These are phyloP conservation scores for Geotrichum bryndzae DNA, from an alignment of 1,139 yeast genomes.

Conservation along the genomic window DNA sequence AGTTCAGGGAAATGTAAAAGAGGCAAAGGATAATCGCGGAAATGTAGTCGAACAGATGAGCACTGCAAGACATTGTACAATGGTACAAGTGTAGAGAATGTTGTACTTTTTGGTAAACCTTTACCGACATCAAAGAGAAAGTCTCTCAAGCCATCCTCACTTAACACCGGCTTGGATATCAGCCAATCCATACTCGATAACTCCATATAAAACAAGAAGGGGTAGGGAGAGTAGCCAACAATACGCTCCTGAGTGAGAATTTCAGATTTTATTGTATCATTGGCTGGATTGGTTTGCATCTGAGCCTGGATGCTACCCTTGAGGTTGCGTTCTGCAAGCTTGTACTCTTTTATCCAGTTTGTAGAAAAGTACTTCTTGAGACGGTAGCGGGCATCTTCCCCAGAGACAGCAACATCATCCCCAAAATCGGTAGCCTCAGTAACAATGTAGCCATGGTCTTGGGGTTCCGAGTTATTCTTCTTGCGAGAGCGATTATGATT, in stretches of 20 bases:
- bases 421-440: conserved; percentile 23
- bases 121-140: conserved; percentile 71
- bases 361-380: conserved; percentile 47
- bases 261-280: conserved; percentile 39
- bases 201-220: conserved; percentile 57
- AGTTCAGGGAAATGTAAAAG: conserved; percentile 40
- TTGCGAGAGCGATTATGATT: conserved; percentile 18
- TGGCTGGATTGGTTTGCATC: conserved; percentile 49
- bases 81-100: conserved; percentile 67
- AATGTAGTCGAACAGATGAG: conserved; percentile 48
- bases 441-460: conserved; percentile 24
- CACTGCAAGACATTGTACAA: conserved; percentile 45
- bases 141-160: conserved; percentile 47
- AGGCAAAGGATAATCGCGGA: conserved; percentile 68
- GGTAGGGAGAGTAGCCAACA: conserved; percentile 51
- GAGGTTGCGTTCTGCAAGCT: conserved; percentile 25
- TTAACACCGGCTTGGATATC: conserved; percentile 51
- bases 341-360: conserved; percentile 58
- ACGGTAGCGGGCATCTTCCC: conserved; percentile 27
- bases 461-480: conserved; percentile 22
- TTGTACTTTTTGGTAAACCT: conserved; percentile 67
- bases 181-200: conserved; percentile 52
- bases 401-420: neutral
- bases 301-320: conserved; percentile 47
- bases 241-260: conserved; percentile 48